These are phyloP conservation scores for Trichoderma sp. DNA, from an alignment of 2,329 filamentous ascomycete species.

Conservation along the genomic window DNA sequence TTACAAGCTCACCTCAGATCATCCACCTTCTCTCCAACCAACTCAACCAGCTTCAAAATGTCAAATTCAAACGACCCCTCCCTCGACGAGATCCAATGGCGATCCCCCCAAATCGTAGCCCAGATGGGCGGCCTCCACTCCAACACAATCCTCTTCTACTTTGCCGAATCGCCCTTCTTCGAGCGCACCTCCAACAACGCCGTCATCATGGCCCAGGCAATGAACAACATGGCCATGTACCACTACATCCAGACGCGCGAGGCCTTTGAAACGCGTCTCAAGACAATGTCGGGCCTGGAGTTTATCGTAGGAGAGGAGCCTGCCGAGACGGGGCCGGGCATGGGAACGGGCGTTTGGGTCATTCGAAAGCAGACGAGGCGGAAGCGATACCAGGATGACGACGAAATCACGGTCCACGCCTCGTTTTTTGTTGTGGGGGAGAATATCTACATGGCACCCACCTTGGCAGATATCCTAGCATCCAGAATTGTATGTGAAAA, in stretches of 20 bases:
- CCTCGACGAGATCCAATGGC: constrained; percentile 70
- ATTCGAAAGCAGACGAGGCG: constrained; percentile 68
- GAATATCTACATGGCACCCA: constrained; percentile 68
- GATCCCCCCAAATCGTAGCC: constrained; percentile 51
- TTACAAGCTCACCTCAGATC: not conserved
- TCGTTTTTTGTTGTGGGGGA: constrained; percentile 67
- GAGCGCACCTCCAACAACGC: constrained; percentile 69
- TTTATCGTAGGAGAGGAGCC: constrained; percentile 67
- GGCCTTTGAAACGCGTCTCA: constrained; percentile 62
- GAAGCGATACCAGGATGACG: constrained; percentile 56
- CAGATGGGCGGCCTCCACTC: constrained; percentile 62
- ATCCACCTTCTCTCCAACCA: not conserved
- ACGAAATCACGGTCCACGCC: constrained; percentile 60
- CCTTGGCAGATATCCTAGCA: constrained; percentile 59
- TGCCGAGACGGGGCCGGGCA: constrained; percentile 63
- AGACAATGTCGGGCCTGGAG: constrained; percentile 66
- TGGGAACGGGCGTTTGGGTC: constrained; percentile 68
- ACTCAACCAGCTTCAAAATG: constrained; percentile 37
- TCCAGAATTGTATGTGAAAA: constrained; percentile 56
- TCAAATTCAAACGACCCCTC: constrained; percentile 51
- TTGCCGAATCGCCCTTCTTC: constrained; percentile 67
- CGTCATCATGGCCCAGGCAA: constrained; percentile 62
- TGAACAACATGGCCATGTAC: constrained; percentile 61
- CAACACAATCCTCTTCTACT: constrained; percentile 68
- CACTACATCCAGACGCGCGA: constrained; percentile 62